Base-by-base conservation (phyloP, 2,329 filamentous ascomycete genomes). In the Pseudogymnoascus sp. region DNA sequence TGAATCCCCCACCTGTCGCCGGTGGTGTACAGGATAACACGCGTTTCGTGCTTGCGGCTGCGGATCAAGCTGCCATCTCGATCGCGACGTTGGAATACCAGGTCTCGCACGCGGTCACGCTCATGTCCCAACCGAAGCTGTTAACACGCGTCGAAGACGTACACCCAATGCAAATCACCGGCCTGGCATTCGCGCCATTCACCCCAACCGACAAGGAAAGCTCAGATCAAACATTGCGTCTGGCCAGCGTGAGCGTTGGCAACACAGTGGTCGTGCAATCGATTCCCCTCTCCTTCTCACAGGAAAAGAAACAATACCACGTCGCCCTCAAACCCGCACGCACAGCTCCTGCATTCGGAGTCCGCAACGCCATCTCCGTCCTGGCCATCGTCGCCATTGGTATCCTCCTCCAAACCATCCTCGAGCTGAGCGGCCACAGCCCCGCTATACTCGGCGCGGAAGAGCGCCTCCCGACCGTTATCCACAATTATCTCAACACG, bases 1-100 rank as follows among this genome's bases (percentile, higher is more conserved):
- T 97, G 8, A 81, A 83, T 8, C 77, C 83, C 6, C 74, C 80
- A 4, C 77, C 83, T 10, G 76, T 82, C 0, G 78, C 82, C 16
- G 68, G 72, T 1, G 76, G 81, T 1, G 78, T 73, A 59, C 75
- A 85, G 61, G 84, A 83, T 61, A 86, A 89, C 64, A 84, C 87
- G 56, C 91, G 97, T 75, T 89, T 91, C 67, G 84, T 89, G 56
- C 82, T 96, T 67, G 93, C 92, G 6, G 85, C 96, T 12, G 89
- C 90, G 2, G 89, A 88, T 7, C 89, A 89, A 69, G 90, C 96
- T 73, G 91, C 90, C 10, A 87, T 96, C 67, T 85, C 84, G 4
- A 78, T 96, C 28, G 89, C 88, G 74, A 93, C 90, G 0, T 78
- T 96, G 64, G 89, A 96, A 67, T 89, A 91, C 72, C 79, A 79